Percentiles rank a stretch among this genome's conserved stretches.
Conservation (phyloP, 1,284 basidiomycete species). For the Pascua sp. region DNA sequence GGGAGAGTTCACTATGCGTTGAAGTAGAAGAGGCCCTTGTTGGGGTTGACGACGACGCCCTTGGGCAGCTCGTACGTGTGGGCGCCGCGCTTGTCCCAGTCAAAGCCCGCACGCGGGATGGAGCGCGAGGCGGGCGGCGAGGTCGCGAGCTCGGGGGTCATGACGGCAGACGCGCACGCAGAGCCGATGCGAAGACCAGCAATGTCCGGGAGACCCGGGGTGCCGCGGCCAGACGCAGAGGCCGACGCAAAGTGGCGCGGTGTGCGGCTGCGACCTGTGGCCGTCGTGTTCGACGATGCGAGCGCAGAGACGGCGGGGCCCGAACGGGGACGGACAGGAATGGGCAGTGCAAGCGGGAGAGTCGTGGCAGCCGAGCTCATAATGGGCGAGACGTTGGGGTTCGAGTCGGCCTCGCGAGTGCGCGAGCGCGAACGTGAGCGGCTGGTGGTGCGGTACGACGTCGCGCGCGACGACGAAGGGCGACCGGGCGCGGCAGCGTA, state of each 20-base stretch:
- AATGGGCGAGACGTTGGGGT: background rate
- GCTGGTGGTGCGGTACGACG: background rate
- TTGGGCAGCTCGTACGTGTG: conserved; percentile 41
- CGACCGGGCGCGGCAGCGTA: conserved; percentile 12
- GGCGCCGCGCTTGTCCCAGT: conserved; percentile 28
- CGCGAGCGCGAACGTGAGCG: conserved; percentile 6
- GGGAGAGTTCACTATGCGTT: conserved; percentile 11
- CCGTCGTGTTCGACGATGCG: conserved; percentile 4
- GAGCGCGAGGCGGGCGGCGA: conserved; percentile 3
- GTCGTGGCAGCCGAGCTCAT: background rate
- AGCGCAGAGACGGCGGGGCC: conserved; percentile 8
- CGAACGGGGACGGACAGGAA: conserved; percentile 10
- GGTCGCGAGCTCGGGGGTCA: background rate
- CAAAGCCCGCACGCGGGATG: conserved; percentile 29
- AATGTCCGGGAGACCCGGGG: conserved; percentile 1
- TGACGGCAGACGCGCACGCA: background rate
- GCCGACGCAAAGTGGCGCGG: conserved; percentile 7
- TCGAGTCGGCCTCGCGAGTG: conserved; percentile 7
- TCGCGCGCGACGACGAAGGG: background rate
- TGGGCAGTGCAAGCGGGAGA: conserved; percentile 12
- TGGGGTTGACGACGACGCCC: conserved; percentile 34
- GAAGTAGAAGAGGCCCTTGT: conserved; percentile 47
- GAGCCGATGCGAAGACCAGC: conserved; percentile 6
- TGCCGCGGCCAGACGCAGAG: background rate
- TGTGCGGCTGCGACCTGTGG: conserved; percentile 16